Conservation (phyloP, 306 rosid genomes). For the Cucumis cinereus region DNA sequence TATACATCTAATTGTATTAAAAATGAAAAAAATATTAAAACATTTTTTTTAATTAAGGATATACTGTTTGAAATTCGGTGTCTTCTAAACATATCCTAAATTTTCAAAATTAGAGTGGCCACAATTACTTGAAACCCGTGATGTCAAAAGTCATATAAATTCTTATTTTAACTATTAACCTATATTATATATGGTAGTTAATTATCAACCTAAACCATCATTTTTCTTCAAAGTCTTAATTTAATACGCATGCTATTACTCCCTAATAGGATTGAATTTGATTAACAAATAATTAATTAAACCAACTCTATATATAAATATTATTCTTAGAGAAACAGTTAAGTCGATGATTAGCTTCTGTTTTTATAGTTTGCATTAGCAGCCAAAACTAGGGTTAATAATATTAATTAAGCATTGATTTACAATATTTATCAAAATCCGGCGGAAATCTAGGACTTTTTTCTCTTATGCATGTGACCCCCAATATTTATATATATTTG, state of each 20-base stretch:
- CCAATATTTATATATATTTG: constrained; percentile 12
- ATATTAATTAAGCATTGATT: not conserved
- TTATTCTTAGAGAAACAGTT: not conserved
- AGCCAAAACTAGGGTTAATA: constrained; percentile 3
- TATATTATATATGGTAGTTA: not conserved
- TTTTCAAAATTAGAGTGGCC: no score
- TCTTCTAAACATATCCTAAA: no score
- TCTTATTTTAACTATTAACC: not conserved
- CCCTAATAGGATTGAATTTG: not conserved
- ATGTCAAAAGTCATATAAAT: not conserved
- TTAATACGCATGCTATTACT: not conserved
- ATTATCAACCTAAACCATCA: not conserved
- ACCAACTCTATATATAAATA: not conserved
- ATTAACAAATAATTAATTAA: not conserved
- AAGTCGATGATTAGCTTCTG: not conserved
- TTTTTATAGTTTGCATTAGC: not conserved
- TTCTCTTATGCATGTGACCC: constrained; percentile 21
- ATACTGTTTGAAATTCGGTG: no score
- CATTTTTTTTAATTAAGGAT: no score
- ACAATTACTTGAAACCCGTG: not conserved
- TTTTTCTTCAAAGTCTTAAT: not conserved
- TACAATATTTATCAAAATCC: constrained; percentile 13
- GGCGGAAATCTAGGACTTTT: constrained; percentile 34
- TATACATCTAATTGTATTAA: no score
- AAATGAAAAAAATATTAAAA: no score